Conservation (phyloP, 208 protist species). For the Leishmania martiniquensis region DNA sequence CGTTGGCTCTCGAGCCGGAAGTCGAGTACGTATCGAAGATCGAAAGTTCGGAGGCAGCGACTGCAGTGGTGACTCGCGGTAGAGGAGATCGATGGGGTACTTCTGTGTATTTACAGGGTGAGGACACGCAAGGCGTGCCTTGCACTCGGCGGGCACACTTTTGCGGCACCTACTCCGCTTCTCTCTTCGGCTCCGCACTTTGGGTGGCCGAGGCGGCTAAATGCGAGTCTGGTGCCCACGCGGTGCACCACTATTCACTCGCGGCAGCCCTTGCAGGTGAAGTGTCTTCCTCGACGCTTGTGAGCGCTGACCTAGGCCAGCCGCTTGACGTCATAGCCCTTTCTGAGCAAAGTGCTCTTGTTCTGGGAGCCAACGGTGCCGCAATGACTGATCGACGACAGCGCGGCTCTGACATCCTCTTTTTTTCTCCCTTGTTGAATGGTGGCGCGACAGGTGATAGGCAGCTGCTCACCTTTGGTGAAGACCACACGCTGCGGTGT, state of each 20-base stretch:
- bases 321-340: slow-evolving; percentile 27
- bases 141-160: slow-evolving; percentile 11
- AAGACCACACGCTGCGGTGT: slow-evolving; percentile 27
- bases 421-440: slow-evolving; percentile 5
- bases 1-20: slow-evolving; percentile 14
- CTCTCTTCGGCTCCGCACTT: slow-evolving; percentile 11
- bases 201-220: slow-evolving; percentile 21
- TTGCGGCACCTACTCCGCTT: neutral
- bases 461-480: slow-evolving; percentile 23
- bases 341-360: slow-evolving; percentile 17
- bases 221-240: neutral
- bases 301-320: neutral
- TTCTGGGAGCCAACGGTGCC: slow-evolving; percentile 14
- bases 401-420: neutral
- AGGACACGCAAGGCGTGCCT: neutral
- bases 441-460: slow-evolving; percentile 13
- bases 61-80: slow-evolving; percentile 20
- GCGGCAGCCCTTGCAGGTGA: slow-evolving; percentile 11
- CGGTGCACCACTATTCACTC: slow-evolving; percentile 11
- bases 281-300: neutral
- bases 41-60: neutral
- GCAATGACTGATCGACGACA: slow-evolving; percentile 17
- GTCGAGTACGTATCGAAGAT: slow-evolving; percentile 25
- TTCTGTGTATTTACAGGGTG: slow-evolving; percentile 14
- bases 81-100: slow-evolving; percentile 11